Evolutionary conservation across 345 rosid species (phyloP).

Genomic region (Rhodomyrtus tomentosa): DNA sequence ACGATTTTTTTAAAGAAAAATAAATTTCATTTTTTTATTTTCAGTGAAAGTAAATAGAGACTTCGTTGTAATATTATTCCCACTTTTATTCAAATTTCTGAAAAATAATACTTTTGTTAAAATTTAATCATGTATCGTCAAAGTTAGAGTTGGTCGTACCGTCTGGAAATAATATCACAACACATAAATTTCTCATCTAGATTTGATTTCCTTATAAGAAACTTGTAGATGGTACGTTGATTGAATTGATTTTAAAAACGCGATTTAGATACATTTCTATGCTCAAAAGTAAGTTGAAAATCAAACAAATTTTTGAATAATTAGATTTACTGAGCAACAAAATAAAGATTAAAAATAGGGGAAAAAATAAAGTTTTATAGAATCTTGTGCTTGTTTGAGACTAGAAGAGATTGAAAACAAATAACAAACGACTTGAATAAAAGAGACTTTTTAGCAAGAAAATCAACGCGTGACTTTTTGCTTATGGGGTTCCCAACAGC

Average conservation of each 20-base stretch:
- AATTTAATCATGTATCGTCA: not conserved
- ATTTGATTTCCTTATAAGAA: not conserved
- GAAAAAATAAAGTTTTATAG: not conserved
- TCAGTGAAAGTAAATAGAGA: accelerated
- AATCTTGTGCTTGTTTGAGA: not conserved
- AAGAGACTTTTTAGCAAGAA: not conserved
- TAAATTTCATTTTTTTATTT: not conserved
- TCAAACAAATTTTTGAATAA: not conserved
- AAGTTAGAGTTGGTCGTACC: not conserved
- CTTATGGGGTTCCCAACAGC: not conserved
- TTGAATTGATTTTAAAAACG: not conserved
- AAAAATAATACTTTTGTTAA: not conserved
- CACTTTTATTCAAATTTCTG: not conserved
- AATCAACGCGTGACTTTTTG: not conserved
- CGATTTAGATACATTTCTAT: not conserved
- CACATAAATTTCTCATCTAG: not conserved
- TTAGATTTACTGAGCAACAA: not conserved
- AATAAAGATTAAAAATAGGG: not conserved
- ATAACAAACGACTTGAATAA: not conserved
- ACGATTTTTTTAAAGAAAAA: not conserved
- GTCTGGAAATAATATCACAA: accelerated
- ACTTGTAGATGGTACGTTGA: not conserved
- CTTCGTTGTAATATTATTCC: not conserved
- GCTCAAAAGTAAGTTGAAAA: not conserved
- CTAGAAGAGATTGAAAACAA: not conserved